These are phyloP conservation scores for Thelephora aurantiotincta DNA, from an alignment of 768 basidiomycete genomes.

Conservation along the genomic window DNA sequence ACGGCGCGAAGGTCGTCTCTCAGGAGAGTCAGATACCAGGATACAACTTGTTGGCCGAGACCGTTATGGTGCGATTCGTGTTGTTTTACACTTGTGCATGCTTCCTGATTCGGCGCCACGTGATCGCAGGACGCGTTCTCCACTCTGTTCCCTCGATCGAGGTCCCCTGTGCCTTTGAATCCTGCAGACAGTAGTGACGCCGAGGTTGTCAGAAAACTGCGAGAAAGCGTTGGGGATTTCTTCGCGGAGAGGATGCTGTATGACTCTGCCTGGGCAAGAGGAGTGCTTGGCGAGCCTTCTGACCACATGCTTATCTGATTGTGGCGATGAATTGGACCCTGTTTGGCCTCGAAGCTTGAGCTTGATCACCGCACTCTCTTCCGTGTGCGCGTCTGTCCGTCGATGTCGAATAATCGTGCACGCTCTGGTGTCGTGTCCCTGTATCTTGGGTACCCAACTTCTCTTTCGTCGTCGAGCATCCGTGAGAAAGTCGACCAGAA, in stretches of 20 bases:
- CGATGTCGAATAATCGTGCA: no score
- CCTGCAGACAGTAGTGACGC: constrained; percentile 31
- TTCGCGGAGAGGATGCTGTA: constrained; percentile 41
- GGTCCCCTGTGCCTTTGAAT: constrained; percentile 46
- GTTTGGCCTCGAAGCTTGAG: no score
- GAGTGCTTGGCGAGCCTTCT: constrained; percentile 25
- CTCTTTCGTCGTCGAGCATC: no score
- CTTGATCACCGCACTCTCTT: no score
- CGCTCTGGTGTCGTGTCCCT: no score
- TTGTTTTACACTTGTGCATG: not conserved
- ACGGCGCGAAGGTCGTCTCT: constrained; percentile 63
- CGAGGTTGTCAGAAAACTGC: constrained; percentile 29
- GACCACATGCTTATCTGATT: no score
- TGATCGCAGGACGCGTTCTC: constrained; percentile 42
- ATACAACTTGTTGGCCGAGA: constrained; percentile 32
- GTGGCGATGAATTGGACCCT: no score
- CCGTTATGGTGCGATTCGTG: constrained; percentile 40
- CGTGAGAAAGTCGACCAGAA: no score
- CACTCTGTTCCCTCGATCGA: constrained; percentile 41
- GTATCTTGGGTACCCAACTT: no score
- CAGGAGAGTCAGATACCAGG: constrained; percentile 41
- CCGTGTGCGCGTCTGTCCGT: no score
- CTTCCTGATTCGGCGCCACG: not conserved
- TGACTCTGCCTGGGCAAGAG: constrained; percentile 54
- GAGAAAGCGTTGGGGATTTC: constrained; percentile 42